Evolutionary conservation across 192 early-diverging fungal genomes (phyloP), one percentile per base, ranked within the genome.

Genomic region (Cladochytrium replicatum): DNA sequence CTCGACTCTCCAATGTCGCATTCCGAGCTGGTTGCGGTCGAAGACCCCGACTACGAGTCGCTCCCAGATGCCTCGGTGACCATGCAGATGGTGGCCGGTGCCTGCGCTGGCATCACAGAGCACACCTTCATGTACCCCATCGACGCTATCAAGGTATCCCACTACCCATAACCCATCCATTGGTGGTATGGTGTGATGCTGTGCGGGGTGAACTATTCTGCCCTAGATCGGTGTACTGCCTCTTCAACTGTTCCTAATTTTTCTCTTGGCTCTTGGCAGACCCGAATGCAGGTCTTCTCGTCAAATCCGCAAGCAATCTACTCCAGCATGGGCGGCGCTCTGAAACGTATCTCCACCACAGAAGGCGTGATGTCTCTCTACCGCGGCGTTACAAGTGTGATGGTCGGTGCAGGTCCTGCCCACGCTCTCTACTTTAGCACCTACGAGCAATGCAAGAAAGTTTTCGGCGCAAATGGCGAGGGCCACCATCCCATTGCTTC

Each of bases 91-190:
- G 65, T 87, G 29, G 94, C 92, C 0, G 94, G 94, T 9, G 92
- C 94, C 1, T 72, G 91, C 11, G 94, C 94, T n/a, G 94, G 94
- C 46, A 95, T 98, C 56, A 87, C 85, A 41, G 94, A 98, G 67
- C 94, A 98, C 60, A 80, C 86, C 23, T 72, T 93, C 41, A 95
- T 92, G 85, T 95, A 88, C 64, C 94, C 91, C 1, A 70, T 95
- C 15, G 94, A 98, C 62, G 77, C 75, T 49, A 81, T 98, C 57
- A 98, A 98, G 84, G 87, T 88, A 74, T 50, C 32, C 9, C 31
- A 11, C 15, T 17, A 38, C n/a, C n/a, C n/a, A n/a, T n/a, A n/a
- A n/a, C n/a, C n/a, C n/a, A n/a, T n/a, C n/a, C n/a, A n/a, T n/a
- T n/a, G n/a, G n/a, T n/a, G n/a, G n/a, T n/a, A n/a, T n/a, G n/a